Conservation (phyloP, 768 basidiomycete species). For the Cystobasidium ongulense region DNA sequence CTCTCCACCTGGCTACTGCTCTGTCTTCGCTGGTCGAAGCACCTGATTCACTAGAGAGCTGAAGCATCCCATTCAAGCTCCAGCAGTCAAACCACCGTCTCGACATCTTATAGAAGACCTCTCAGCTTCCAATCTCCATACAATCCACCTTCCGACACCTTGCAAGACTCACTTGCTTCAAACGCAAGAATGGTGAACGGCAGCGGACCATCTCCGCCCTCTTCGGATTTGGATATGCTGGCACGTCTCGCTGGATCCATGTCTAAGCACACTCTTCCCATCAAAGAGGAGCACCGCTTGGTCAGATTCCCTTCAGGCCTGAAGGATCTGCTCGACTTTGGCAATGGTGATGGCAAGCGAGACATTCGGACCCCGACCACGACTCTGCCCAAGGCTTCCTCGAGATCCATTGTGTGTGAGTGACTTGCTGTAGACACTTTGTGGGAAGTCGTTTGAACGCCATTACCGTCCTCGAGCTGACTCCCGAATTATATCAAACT, state of each 20-base stretch:
- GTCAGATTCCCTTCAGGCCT: background rate
- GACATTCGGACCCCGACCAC: background rate
- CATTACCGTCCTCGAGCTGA: background rate
- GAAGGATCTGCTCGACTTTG: background rate
- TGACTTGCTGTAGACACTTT: no score
- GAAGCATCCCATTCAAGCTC: no score
- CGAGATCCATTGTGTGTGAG: background rate
- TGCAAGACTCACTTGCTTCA: background rate
- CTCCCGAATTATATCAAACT: background rate
- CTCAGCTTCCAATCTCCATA: background rate
- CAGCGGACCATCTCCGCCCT: background rate
- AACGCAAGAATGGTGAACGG: background rate
- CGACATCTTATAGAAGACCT: background rate
- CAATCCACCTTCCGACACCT: background rate
- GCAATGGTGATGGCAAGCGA: background rate
- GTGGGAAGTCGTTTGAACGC: no score
- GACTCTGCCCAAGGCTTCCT: background rate
- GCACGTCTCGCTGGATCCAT: background rate
- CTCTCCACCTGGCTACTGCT: background rate
- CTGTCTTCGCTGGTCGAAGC: background rate
- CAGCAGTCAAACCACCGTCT: no score
- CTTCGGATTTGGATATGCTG: constrained; percentile 5
- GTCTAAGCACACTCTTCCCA: background rate
- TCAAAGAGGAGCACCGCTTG: background rate
- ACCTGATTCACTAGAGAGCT: no score